A percentile compares a stretch with the other conserved stretches of the same genome.
These are phyloP conservation scores for Colletotrichum liriopes DNA, from an alignment of 2,329 filamentous ascomycete species.

Conservation along the genomic window DNA sequence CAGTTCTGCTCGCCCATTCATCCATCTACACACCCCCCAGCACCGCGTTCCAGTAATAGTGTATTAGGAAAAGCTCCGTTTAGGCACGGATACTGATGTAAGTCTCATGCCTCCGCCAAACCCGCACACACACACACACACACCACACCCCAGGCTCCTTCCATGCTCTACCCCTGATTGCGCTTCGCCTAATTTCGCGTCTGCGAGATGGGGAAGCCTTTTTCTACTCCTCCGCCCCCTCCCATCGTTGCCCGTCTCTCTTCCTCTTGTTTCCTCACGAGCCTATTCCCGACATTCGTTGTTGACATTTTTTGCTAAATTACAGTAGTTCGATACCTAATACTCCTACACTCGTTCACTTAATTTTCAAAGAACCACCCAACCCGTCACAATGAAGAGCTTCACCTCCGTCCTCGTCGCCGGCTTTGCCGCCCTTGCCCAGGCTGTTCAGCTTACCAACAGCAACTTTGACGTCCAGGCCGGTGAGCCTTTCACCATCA, in stretches of 20 bases:
- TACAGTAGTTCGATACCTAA: slow-evolving; percentile 41
- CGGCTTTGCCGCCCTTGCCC: slow-evolving; percentile 50
- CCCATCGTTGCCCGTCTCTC: not conserved
- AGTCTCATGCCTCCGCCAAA: slow-evolving; percentile 39
- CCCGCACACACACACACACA: slow-evolving; percentile 22
- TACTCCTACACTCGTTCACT: slow-evolving; percentile 34
- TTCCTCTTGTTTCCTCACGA: slow-evolving; percentile 33
- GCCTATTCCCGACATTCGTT: slow-evolving; percentile 42
- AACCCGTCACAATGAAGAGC: slow-evolving; percentile 53
- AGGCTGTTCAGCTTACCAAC: slow-evolving; percentile 55
- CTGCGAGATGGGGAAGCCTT: slow-evolving; percentile 37
- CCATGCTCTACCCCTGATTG: slow-evolving; percentile 40
- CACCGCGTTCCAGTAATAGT: slow-evolving; percentile 22
- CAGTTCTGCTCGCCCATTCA: not conserved
- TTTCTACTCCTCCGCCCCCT: slow-evolving; percentile 38
- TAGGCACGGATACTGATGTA: slow-evolving; percentile 35
- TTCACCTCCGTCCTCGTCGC: slow-evolving; percentile 49
- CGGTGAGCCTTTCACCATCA: slow-evolving; percentile 61
- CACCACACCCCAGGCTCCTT: slow-evolving; percentile 16
- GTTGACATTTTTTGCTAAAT: slow-evolving; percentile 37
- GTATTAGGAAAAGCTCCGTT: slow-evolving; percentile 28
- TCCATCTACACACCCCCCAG: slow-evolving; percentile 4
- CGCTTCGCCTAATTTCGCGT: slow-evolving; percentile 43
- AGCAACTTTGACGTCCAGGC: slow-evolving; percentile 53
- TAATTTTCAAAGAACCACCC: slow-evolving; percentile 40